Evolutionary conservation across 2,329 filamentous ascomycete species (phyloP), one percentile per base, ranked within the genome.

Genomic region (Lecanoromycetidae sp.): DNA sequence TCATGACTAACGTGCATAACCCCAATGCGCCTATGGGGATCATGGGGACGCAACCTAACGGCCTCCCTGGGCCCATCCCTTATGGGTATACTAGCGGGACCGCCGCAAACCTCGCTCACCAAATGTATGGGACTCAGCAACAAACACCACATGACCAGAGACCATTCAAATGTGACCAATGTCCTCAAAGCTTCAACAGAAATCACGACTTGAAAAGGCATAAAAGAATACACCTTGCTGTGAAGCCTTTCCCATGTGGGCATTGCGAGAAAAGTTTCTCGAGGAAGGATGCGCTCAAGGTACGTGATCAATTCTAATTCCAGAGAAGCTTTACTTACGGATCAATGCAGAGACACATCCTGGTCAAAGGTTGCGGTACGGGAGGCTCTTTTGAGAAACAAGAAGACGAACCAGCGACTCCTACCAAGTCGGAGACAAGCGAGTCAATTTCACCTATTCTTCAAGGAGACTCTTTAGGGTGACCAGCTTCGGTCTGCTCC

Each of bases 191-290:
- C 30, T 98, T 98, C 69, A 96, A 94, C 63, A 75, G 91, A 4
- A 96, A 96, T 55, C 91, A 96, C 60, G 91, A 96, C 60, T 66
- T 96, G 57, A 98, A 98, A 67, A 77, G 91, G 43, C 91, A 98
- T 64, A 94, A 94, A 71, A 73, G 87, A 41, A 96, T 96, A 50
- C 91, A 98, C 64, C 67, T 96, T 49, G 85, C 87, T 0, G 86
- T 96, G 33, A 98, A 98, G 71, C 91, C 91, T 0, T 96, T 90
- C 63, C 88, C 88, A 0, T 98, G 91, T 63, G 77, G 71, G 5
- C 82, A 83, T 59, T 98, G 91, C 62, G 87, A 94, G 52, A 96
- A 96, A 75, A 91, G 85, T 61, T 98, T 98, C 60, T 95, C 88
- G 3, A 76, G 91, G 50, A 96, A 96, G 63, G 91, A 96, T 65